phyloP scores from a whole-genome alignment of 805 yeast genomes.

The Tetrapisispora namnaoensis region DNA sequence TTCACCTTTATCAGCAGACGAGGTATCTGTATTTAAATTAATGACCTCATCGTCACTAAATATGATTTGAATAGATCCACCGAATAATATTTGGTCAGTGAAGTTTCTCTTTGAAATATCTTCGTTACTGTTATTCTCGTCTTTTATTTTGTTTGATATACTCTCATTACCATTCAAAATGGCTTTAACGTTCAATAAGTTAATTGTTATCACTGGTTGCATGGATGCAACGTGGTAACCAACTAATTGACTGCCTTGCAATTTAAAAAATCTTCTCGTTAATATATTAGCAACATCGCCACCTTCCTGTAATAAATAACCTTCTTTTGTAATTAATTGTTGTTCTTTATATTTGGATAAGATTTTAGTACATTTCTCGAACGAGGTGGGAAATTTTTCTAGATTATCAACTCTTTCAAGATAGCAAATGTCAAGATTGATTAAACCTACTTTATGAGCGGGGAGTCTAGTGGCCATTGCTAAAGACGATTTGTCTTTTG shows the following conservation, averaged over 20 bases:
- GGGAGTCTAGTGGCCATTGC: constrained; percentile 18
- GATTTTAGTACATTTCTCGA: constrained; percentile 42
- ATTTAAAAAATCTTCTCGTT: constrained; percentile 57
- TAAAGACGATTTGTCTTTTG: not conserved
- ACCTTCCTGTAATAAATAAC: constrained; percentile 79
- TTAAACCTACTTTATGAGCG: constrained; percentile 46
- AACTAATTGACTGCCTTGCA: constrained; percentile 59
- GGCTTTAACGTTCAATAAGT: constrained; percentile 53
- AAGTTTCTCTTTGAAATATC: constrained; percentile 42
- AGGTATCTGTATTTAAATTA: constrained; percentile 70
- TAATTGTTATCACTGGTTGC: constrained; percentile 67
- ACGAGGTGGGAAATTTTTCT: constrained; percentile 64
- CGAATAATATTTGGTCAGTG: constrained; percentile 60
- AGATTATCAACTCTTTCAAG: constrained; percentile 50
- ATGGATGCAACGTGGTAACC: constrained; percentile 66
- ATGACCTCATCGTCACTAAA: constrained; percentile 77
- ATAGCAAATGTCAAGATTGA: constrained; percentile 59
- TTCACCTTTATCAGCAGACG: constrained; percentile 42
- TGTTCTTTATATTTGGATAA: constrained; percentile 32
- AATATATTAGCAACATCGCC: constrained; percentile 67
- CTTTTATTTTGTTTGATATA: constrained; percentile 1
- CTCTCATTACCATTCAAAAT: constrained; percentile 28
- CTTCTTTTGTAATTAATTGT: constrained; percentile 39
- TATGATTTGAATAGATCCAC: constrained; percentile 63
- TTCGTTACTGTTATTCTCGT: constrained; percentile 15